These are phyloP conservation scores for Cenchrus fungigraminus DNA, from an alignment of 176 grass and related monocot species.

Conservation along the genomic window DNA sequence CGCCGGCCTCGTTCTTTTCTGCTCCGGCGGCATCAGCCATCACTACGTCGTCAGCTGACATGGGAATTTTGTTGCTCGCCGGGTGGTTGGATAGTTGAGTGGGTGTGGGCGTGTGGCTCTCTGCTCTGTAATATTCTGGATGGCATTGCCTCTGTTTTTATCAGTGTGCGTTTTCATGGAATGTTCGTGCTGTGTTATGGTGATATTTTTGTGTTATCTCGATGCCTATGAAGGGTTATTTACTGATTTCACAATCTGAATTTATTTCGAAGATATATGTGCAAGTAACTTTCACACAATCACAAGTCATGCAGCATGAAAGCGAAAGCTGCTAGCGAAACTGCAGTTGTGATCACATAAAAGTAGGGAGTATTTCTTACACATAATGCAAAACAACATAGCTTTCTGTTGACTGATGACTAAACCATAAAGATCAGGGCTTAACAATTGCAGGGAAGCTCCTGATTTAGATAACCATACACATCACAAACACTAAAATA, in stretches of 20 bases:
- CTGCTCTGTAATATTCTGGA: neutral
- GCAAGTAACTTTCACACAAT: neutral
- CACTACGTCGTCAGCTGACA: slow-evolving; percentile 19
- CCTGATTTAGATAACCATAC: neutral
- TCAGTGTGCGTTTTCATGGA: neutral
- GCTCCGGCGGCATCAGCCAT: neutral
- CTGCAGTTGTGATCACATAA: neutral
- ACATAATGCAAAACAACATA: neutral
- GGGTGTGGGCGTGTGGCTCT: neutral
- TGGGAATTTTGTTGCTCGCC: neutral
- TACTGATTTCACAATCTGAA: neutral
- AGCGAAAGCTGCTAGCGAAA: neutral
- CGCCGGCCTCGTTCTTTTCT: neutral
- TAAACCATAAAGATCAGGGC: neutral
- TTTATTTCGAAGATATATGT: neutral
- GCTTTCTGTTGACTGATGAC: neutral
- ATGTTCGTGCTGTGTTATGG: neutral
- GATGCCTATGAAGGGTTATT: neutral
- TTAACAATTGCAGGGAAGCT: neutral
- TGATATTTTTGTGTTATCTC: neutral
- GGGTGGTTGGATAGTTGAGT: neutral
- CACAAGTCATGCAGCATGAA: neutral
- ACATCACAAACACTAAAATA: neutral
- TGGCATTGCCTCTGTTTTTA: neutral
- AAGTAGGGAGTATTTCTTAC: neutral